These are phyloP conservation scores for Larix sibirica DNA, from an alignment of 83 land plant species.

Conservation along the genomic window DNA sequence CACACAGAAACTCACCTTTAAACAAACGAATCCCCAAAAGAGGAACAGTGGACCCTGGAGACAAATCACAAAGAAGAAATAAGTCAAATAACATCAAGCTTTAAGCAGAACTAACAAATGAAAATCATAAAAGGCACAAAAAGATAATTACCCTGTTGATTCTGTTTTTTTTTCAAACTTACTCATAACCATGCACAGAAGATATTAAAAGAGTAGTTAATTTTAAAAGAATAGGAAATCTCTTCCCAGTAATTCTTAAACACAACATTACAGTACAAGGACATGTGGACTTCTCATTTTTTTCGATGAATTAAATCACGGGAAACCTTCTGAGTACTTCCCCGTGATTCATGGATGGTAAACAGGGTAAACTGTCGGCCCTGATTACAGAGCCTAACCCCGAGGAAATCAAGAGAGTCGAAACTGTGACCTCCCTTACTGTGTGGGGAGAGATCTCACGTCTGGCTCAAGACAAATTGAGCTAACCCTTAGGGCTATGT, in stretches of 20 bases:
- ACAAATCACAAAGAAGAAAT: neutral
- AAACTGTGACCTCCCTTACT: neutral
- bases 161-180: neutral
- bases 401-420: neutral
- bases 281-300: neutral
- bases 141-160: neutral
- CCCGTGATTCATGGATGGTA: neutral
- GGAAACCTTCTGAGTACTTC: neutral
- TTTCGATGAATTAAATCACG: neutral
- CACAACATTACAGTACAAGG: neutral
- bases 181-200: neutral
- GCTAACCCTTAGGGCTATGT: neutral
- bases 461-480: too few species aligned
- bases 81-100: neutral
- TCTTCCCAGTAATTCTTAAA: too few species aligned
- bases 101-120: too few species aligned
- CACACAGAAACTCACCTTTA: conserved; percentile 37
- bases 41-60: conserved; percentile 46
- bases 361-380: too few species aligned
- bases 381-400: neutral
- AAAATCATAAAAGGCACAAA: neutral
- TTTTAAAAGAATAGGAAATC: neutral
- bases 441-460: neutral
- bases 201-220: neutral
- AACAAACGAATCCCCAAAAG: conserved; percentile 51